Percentiles rank a stretch among this genome's conserved stretches.
phyloP scores from a whole-genome alignment of 257 asterid genomes.

The Cinchona pubescens region DNA sequence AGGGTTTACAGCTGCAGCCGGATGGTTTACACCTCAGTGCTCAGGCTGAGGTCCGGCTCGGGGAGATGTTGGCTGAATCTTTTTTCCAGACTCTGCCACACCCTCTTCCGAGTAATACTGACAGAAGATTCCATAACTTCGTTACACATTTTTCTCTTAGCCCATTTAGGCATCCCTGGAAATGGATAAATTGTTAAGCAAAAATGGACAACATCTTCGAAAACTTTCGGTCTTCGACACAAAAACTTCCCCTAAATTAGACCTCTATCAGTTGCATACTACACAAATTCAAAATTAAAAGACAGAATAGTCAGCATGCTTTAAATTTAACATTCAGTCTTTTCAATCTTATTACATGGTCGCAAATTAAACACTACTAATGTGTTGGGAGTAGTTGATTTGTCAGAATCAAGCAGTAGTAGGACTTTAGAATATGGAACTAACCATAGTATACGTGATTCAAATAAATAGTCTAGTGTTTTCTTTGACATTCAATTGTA shows the following conservation, averaged over 20 bases:
- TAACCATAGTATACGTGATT: neutral
- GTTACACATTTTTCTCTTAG: neutral
- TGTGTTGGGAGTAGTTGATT: neutral
- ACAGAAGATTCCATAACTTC: neutral
- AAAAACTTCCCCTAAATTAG: neutral
- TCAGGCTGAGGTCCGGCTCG: conserved; percentile 32
- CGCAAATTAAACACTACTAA: neutral
- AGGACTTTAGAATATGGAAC: neutral
- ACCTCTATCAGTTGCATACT: neutral
- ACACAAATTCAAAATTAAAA: neutral
- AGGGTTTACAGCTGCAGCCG: conserved; percentile 27
- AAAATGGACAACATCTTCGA: neutral
- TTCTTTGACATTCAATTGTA: neutral
- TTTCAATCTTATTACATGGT: neutral
- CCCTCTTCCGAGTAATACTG: neutral
- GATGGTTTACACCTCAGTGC: conserved; percentile 41
- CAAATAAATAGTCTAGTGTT: neutral
- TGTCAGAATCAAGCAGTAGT: neutral
- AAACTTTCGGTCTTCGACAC: neutral
- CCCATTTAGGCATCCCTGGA: neutral
- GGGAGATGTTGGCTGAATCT: conserved; percentile 31
- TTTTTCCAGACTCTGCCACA: neutral
- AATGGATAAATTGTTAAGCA: neutral
- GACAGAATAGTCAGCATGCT: neutral
- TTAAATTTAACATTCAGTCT: neutral